Conservation (phyloP, 148 eudicot genomes). For the Chenopodium berlandieri region DNA sequence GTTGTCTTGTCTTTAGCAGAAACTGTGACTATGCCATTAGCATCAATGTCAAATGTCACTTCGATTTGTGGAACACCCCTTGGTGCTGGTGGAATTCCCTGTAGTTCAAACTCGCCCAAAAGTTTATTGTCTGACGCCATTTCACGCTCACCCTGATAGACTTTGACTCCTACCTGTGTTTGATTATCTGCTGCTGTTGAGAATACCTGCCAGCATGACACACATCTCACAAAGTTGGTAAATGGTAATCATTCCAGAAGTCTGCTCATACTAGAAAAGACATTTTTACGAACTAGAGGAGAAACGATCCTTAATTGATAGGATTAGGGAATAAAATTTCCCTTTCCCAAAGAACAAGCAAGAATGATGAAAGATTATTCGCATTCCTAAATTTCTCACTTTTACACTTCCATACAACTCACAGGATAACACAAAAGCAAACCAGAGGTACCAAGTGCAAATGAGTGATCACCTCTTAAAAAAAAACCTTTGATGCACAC, state of each 20-base stretch:
- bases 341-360: background rate
- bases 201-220: conserved; percentile 32
- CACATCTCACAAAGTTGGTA: background rate
- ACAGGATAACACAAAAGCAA: background rate
- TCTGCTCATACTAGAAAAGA: background rate
- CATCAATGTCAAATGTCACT: conserved; percentile 53
- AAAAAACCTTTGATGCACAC: background rate
- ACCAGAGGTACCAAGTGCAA: background rate
- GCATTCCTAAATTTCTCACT: background rate
- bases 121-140: conserved; percentile 51
- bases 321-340: background rate
- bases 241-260: background rate
- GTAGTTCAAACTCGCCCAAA: conserved; percentile 46
- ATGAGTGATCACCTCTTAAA: background rate
- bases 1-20: conserved; percentile 44
- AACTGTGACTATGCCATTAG: conserved; percentile 52
- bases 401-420: background rate
- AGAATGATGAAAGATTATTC: background rate
- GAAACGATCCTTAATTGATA: background rate
- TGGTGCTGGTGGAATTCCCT: conserved; percentile 51
- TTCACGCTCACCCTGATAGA: conserved; percentile 53
- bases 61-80: conserved; percentile 53
- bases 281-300: background rate
- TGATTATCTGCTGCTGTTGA: conserved; percentile 59
- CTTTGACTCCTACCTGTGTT: conserved; percentile 48